Base-by-base conservation (phyloP, 192 early-diverging fungal species). In the Mortierella hygrophila region DNA sequence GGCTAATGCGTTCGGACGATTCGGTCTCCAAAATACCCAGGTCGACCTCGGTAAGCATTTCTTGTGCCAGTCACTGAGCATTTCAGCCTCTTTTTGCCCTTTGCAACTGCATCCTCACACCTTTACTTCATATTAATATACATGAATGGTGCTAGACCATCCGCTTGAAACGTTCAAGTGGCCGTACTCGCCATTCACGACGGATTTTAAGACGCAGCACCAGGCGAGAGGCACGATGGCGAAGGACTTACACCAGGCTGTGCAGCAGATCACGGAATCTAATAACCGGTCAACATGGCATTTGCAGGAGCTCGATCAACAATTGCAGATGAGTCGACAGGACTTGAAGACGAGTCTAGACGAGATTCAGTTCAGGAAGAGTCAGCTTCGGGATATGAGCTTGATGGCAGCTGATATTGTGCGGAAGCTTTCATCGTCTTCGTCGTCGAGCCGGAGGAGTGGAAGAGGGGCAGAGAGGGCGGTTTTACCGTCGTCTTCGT, bases 381-480 rank as follows among this genome's bases (percentile, higher is more conserved):
- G 79, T 60, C 84, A 86, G 35, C 71, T 86, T 16, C 70, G 84
- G 5, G 84, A 86, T 68, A 86, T 86, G 84, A 77, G 78, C 29
- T 6, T 86, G n/a, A 54, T 86, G 74, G 84, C 84, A 0, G 84
- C 78, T 3, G 84, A 86, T 65, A 80, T 86, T 78, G 84, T 86
- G 35, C 72, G 68, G 68, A 80, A 78, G 35, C 70, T 86, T 23
- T 81, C 79, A 4, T 75, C 57, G 20, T 42, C 37, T 38, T 71
- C 81, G 55, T 35, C 74, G 69, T 32, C 80, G 26, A 65, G 60
- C 35, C 49, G 49, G 16, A 80, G 71, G 29, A 55, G 52, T 18
- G 35, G 7, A 18, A 70, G 41, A n/a, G 38, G 49, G 2, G 11
- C 9, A 63, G 35, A 20, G 21, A 35, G 5, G 11, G 35, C 69